Conservation (phyloP, 2,329 filamentous ascomycete species). For the Lojkania enalia region DNA sequence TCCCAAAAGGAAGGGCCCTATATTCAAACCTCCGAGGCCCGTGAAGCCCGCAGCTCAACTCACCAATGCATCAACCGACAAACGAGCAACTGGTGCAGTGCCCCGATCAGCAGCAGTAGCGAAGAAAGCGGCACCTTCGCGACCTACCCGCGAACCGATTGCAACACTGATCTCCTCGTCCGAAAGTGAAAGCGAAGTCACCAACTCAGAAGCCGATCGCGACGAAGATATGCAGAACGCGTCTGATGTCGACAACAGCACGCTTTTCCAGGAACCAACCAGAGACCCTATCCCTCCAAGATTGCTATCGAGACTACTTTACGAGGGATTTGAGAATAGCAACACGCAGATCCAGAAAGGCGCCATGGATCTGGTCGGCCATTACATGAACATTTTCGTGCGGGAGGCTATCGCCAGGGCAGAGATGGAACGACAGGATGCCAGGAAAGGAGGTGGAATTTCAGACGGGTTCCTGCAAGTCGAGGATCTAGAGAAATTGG, state of each 20-base stretch:
- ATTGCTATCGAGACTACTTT: conserved; percentile 74
- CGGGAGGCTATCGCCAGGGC: conserved; percentile 83
- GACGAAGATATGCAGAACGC: conserved; percentile 37
- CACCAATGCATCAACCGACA: conserved; percentile 18
- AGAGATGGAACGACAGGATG: conserved; percentile 66
- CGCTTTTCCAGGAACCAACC: conserved; percentile 12
- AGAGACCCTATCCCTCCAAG: conserved; percentile 66
- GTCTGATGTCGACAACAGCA: conserved; percentile 5
- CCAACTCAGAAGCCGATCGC: conserved; percentile 19
- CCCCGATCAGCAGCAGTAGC: conserved; percentile 22
- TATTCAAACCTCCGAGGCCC: conserved; percentile 44
- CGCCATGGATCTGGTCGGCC: conserved; percentile 69
- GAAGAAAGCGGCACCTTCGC: conserved; percentile 28
- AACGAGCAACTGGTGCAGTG: conserved; percentile 24
- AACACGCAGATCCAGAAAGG: conserved; percentile 42
- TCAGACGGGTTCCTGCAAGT: conserved; percentile 74
- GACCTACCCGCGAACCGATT: conserved; percentile 23
- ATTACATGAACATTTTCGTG: conserved; percentile 90
- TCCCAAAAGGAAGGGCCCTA: conserved; percentile 34
- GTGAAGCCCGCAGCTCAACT: conserved; percentile 30
- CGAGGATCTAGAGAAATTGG: conserved; percentile 86
- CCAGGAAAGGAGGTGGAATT: conserved; percentile 35
- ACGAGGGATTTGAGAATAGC: conserved; percentile 71
- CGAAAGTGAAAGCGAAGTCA: conserved; percentile 30
- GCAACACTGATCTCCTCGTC: conserved; percentile 38